Conservation (phyloP, 371 early-diverging fungal genomes). For the Haplosporangium sp. region DNA sequence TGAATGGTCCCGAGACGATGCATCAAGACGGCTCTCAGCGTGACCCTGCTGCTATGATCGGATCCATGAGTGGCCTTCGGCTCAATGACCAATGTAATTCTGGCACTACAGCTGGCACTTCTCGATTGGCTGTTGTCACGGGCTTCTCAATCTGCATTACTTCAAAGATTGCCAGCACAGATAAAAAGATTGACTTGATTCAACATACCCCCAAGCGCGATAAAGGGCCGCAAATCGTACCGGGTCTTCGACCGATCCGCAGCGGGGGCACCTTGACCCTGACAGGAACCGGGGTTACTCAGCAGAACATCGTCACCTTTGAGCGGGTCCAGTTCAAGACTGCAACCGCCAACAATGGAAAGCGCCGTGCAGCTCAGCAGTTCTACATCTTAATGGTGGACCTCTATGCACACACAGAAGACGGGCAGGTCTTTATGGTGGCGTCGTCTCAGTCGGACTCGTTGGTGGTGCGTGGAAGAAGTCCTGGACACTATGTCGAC, state of each 20-base stretch:
- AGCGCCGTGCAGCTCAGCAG: slow-evolving; percentile 87
- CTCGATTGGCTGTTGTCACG: slow-evolving; percentile 25
- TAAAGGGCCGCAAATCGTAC: slow-evolving; percentile 86
- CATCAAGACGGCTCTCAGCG: slow-evolving; percentile 11
- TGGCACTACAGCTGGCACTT: neutral
- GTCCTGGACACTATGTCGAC: slow-evolving; percentile 91
- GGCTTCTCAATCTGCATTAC: slow-evolving; percentile 78
- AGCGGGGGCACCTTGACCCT: slow-evolving; percentile 66
- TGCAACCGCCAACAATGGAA: slow-evolving; percentile 93
- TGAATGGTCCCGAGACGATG: neutral
- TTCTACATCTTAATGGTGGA: slow-evolving; percentile 81
- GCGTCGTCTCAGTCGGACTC: slow-evolving; percentile 78
- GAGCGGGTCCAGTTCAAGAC: slow-evolving; percentile 95
- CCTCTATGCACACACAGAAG: slow-evolving; percentile 70
- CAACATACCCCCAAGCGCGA: slow-evolving; percentile 96
- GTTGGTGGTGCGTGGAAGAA: slow-evolving; percentile 90
- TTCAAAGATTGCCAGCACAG: slow-evolving; percentile 66
- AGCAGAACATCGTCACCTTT: slow-evolving; percentile 75
- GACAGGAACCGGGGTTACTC: slow-evolving; percentile 53
- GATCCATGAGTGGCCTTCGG: slow-evolving; percentile 9
- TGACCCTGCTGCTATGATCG: slow-evolving; percentile 39
- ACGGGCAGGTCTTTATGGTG: slow-evolving; percentile 62
- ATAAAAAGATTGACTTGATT: slow-evolving; percentile 77
- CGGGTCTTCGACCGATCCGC: slow-evolving; percentile 70
- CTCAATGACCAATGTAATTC: slow-evolving; percentile 7